phyloP scores from a whole-genome alignment of 345 rosid genomes.

The Dipteronia sinensis region DNA sequence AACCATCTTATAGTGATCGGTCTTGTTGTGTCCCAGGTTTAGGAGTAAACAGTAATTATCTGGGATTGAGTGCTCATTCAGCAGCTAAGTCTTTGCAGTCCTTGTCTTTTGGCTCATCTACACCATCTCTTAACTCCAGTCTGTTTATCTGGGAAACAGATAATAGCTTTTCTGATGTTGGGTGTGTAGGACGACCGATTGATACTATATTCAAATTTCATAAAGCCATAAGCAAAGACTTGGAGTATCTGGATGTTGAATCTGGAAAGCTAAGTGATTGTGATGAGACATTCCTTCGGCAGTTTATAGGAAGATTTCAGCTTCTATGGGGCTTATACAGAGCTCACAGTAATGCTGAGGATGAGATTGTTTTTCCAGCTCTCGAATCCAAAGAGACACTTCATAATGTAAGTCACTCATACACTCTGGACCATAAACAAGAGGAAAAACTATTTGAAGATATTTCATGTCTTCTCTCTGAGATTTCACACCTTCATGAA shows the following conservation, averaged over 20 bases:
- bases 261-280: constrained; percentile 79
- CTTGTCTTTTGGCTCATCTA: constrained; percentile 60
- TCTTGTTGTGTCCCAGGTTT: constrained; percentile 86
- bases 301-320: constrained; percentile 79
- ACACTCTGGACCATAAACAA: constrained; percentile 86
- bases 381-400: constrained; percentile 91
- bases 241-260: constrained; percentile 86
- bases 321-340: constrained; percentile 89
- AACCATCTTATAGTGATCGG: constrained; percentile 44
- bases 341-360: constrained; percentile 97
- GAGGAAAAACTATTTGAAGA: constrained; percentile 91
- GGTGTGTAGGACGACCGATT: constrained; percentile 65
- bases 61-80: constrained; percentile 71
- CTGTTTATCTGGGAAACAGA: constrained; percentile 87
- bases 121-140: constrained; percentile 82
- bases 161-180: constrained; percentile 45
- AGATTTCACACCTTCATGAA: constrained; percentile 65
- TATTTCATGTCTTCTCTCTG: constrained; percentile 66
- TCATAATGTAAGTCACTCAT: constrained; percentile 93
- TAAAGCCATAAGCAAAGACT: constrained; percentile 86
- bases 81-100: constrained; percentile 74
- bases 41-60: constrained; percentile 65
- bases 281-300: constrained; percentile 68
- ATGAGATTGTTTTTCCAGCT: constrained; percentile 94
- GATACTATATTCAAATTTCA: constrained; percentile 92